Evolutionary conservation across 176 grass and related monocot species (phyloP).

Genomic region (Poa pratensis): DNA sequence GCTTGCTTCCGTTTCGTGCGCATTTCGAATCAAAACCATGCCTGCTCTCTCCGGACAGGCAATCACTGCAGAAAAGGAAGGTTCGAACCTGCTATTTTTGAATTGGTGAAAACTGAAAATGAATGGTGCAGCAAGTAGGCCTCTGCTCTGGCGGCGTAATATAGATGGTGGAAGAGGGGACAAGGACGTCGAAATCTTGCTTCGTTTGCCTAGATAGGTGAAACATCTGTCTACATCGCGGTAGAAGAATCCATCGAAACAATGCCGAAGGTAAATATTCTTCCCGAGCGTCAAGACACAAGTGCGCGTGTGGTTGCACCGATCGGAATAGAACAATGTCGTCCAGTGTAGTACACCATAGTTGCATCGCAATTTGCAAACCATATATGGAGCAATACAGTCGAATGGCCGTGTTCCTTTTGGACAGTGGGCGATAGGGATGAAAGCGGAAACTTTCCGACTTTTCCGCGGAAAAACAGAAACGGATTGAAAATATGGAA

Average conservation of each 20-base stretch:
- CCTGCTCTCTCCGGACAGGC: constrained; percentile 13
- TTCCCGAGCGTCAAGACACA: not conserved
- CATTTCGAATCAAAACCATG: constrained; percentile 16
- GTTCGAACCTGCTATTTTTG: not conserved
- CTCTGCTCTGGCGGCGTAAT: not conserved
- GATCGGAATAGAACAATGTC: too few relatives aligned
- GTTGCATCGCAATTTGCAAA: too few relatives aligned
- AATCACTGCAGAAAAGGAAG: constrained; percentile 12
- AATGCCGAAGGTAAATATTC: not conserved
- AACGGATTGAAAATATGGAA: too few relatives aligned
- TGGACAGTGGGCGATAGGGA: not conserved
- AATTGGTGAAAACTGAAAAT: not conserved
- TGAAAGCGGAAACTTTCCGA: too few relatives aligned
- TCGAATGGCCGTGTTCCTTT: not conserved
- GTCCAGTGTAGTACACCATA: not conserved
- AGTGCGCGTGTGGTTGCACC: not conserved
- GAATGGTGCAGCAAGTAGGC: not conserved
- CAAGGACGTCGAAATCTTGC: not conserved
- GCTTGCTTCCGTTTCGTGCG: constrained; percentile 7
- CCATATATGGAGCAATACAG: not conserved
- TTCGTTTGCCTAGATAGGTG: not conserved
- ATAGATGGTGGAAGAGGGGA: not conserved
- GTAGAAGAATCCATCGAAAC: not conserved
- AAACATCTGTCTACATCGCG: not conserved
- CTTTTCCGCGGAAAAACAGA: too few relatives aligned